These are phyloP conservation scores for Cadophora sp. DNA, from an alignment of 2,329 filamentous ascomycete genomes.

Conservation along the genomic window DNA sequence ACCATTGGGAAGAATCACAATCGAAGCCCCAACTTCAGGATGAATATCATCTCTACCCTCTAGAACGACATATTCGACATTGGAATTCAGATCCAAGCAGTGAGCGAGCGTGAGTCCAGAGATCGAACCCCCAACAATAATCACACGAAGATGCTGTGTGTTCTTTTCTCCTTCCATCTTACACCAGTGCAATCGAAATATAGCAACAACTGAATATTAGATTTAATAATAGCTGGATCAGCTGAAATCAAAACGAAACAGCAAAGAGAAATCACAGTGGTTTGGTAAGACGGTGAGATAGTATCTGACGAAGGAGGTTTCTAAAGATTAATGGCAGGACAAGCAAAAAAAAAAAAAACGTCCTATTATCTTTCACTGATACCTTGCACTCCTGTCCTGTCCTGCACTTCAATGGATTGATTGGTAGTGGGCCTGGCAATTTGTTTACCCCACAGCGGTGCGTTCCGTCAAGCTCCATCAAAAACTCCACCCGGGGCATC, in stretches of 20 bases:
- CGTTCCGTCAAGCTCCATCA: not conserved
- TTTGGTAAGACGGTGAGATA: not conserved
- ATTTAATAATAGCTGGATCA: not conserved
- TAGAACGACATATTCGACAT: slow-evolving; percentile 57
- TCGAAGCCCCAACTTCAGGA: slow-evolving; percentile 55
- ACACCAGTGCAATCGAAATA: not conserved
- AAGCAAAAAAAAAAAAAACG: too few species aligned
- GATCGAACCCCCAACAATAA: slow-evolving; percentile 59
- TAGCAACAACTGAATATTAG: not conserved
- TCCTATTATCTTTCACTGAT: not conserved
- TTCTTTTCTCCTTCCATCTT: not conserved
- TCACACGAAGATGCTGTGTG: slow-evolving; percentile 44
- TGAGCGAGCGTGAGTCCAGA: slow-evolving; percentile 55
- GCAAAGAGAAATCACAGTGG: not conserved
- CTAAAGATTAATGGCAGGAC: not conserved
- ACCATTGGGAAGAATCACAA: slow-evolving; percentile 53
- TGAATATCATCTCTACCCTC: slow-evolving; percentile 52
- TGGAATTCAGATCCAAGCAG: slow-evolving; percentile 50
- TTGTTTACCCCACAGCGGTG: slow-evolving; percentile 5
- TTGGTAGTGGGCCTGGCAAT: not conserved
- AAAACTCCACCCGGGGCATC: not conserved
- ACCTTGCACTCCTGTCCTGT: too few species aligned
- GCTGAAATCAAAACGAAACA: not conserved
- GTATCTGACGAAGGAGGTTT: not conserved
- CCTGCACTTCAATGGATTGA: too few species aligned